Base-by-base conservation (phyloP, 2,329 filamentous ascomycete genomes). In the Colletotrichum nymphaeae region DNA sequence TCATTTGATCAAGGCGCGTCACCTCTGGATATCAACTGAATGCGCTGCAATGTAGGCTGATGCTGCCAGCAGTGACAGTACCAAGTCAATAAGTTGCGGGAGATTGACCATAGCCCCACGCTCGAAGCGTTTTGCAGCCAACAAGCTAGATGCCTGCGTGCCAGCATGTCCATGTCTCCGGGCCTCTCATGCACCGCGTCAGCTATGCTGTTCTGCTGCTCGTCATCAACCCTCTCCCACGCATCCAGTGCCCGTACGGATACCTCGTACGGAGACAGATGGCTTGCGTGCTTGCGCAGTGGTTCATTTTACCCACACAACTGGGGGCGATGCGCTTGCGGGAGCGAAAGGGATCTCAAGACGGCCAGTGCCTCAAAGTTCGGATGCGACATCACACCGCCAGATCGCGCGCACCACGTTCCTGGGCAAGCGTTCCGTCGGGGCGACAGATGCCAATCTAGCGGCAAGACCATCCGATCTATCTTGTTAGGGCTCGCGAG, bases 401-500 rank as follows among this genome's bases (percentile, higher is more conserved):
- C 30, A 62, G 19, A 56, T 69, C 60, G 57, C 62, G 49, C 35
- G 56, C 28, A 62, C 28, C 67, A 72, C 56, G 57, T 58, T 67
- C 57, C 66, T 49, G 57, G 53, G 22, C 62, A 26, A 32, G 32
- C 49, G 46, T 9, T 42, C 37, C 32, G 30, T 53, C 14, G 58
- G 11, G 42, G 63, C 63, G 65, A 30, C 60, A 60, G 26, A 70
- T 60, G 55, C 46, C 59, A 71, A 55, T 46, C 30, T 72, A 58
- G 69, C 42, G 65, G 42, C 53, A 57, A 57, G 65, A 35, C 65
- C 69, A 52, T 73, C 67, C 57, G 67, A 73, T 71, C 67, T 73
- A 60, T 35, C 56, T 19, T 56, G 60, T 71, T 5, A 49, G 60
- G 32, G 67, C 65, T 62, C 67, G 71, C 71, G 67, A 71, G 67